Evolutionary conservation across 1,139 yeast species (phyloP).

Genomic region (Suhomyces anneliseae): DNA sequence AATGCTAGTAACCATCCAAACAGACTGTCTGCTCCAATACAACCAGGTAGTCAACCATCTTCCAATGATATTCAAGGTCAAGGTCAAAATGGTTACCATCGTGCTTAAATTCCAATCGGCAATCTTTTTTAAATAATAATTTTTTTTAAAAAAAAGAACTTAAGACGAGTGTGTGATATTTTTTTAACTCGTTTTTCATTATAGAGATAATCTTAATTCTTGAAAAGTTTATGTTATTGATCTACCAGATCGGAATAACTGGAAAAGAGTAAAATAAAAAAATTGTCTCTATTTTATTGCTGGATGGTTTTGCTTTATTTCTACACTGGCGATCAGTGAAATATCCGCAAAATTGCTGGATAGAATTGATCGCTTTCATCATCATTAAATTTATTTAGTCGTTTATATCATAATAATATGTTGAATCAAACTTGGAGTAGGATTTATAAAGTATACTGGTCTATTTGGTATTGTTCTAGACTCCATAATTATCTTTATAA

Average conservation of each 20-base stretch:
- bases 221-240: too few species aligned
- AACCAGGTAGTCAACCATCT: conserved; percentile 6
- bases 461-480: too few species aligned
- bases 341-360: background rate
- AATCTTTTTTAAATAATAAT: too few species aligned
- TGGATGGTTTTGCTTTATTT: background rate
- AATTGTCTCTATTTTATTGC: background rate
- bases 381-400: background rate
- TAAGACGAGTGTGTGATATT: too few species aligned
- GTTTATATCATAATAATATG: background rate
- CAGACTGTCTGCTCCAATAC: conserved; percentile 26
- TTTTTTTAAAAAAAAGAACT: too few species aligned
- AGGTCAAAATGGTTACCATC: conserved; percentile 11
- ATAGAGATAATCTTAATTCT: background rate
- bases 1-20: conserved; percentile 54
- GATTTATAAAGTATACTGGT: too few species aligned
- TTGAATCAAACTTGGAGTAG: background rate
- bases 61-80: conserved; percentile 9
- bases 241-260: too few species aligned
- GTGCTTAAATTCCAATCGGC: conserved; percentile 4
- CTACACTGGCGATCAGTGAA: background rate
- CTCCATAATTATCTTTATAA: too few species aligned
- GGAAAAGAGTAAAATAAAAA: too few species aligned
- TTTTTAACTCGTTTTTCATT: too few species aligned
- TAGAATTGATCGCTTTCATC: background rate